A percentile compares a stretch with the other conserved stretches of the same genome.
These are phyloP conservation scores for Entoloma clypeatum DNA, from an alignment of 1,284 basidiomycete genomes.

Conservation along the genomic window DNA sequence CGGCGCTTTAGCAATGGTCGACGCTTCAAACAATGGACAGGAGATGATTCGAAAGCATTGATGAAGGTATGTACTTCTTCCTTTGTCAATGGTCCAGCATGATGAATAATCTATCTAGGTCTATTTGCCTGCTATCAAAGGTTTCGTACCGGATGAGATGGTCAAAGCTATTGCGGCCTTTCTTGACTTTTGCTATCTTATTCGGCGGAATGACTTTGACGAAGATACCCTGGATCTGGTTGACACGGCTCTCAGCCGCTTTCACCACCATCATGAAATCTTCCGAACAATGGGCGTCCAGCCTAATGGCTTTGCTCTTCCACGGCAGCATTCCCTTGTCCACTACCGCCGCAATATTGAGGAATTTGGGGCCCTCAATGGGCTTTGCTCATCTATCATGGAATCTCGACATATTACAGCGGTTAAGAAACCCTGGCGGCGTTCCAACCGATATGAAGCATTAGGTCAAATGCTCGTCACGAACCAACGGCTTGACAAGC, in stretches of 20 bases:
- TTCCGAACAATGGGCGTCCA: slow-evolving; percentile 25
- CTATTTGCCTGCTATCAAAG: slow-evolving; percentile 24
- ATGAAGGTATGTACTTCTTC: slow-evolving; percentile 25
- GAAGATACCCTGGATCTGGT: slow-evolving; percentile 21
- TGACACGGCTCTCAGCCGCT: slow-evolving; percentile 20
- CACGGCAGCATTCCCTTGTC: slow-evolving; percentile 23
- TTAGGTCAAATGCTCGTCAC: too few relatives aligned
- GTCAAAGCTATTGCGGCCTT: slow-evolving; percentile 22
- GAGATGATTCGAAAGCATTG: slow-evolving; percentile 27
- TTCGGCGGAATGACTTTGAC: slow-evolving; percentile 20
- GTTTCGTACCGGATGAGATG: slow-evolving; percentile 21
- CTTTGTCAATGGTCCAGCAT: slow-evolving; percentile 6
- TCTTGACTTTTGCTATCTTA: slow-evolving; percentile 33
- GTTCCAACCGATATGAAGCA: too few relatives aligned
- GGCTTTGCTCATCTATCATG: slow-evolving; percentile 20
- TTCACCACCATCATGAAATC: slow-evolving; percentile 24
- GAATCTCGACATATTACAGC: slow-evolving; percentile 14
- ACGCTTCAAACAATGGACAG: slow-evolving; percentile 28
- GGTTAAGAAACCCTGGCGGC: too few relatives aligned
- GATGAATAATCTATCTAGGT: too few relatives aligned
- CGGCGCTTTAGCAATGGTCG: slow-evolving; percentile 21
- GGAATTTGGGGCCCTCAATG: slow-evolving; percentile 24
- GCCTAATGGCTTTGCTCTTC: slow-evolving; percentile 25
- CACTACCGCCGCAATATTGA: slow-evolving; percentile 22
- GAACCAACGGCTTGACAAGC: too few relatives aligned